Evolutionary conservation across 352 stramenopile species (phyloP).

Genomic region (Pythium phragmiticola): DNA sequence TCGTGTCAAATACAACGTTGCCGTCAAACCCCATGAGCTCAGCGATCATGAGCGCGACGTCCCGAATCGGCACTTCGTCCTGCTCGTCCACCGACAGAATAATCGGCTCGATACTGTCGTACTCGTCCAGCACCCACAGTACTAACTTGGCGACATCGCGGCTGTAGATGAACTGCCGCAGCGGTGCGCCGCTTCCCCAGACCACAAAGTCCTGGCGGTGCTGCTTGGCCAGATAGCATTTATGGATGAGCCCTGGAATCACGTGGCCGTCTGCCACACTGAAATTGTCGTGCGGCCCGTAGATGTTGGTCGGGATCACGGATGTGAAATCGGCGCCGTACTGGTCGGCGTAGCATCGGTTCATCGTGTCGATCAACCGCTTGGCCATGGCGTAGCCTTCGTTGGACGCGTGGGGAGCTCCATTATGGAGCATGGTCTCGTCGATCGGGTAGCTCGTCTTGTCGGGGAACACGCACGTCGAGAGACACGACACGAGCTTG

Average conservation of each 20-base stretch:
- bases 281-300: conserved; percentile 98
- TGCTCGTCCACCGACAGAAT: conserved; percentile 95
- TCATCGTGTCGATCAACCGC: conserved; percentile 98
- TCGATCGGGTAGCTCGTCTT: conserved; percentile 98
- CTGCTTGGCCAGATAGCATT: conserved; percentile 96
- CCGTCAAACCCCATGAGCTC: conserved; percentile 77
- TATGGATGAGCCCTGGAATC: conserved; percentile 98
- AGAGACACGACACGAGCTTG: conserved; percentile 98
- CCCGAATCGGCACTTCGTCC: conserved; percentile 94
- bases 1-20: conserved; percentile 90
- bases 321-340: conserved; percentile 98
- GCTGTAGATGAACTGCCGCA: conserved; percentile 98
- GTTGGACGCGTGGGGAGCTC: conserved; percentile 76
- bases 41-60: conserved; percentile 88
- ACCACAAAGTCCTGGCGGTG: conserved; percentile 89
- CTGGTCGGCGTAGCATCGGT: conserved; percentile 95
- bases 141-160: conserved; percentile 94
- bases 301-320: conserved; percentile 99
- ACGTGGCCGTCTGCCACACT: conserved; percentile 96
- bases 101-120: conserved; percentile 92
- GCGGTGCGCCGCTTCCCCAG: conserved; percentile 93
- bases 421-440: conserved; percentile 96
- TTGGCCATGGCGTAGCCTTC: conserved; percentile 98
- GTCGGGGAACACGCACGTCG: conserved; percentile 99
- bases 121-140: conserved; percentile 74